These are phyloP conservation scores for Myochromella boudieri DNA, from an alignment of 768 basidiomycete genomes.

Conservation along the genomic window DNA sequence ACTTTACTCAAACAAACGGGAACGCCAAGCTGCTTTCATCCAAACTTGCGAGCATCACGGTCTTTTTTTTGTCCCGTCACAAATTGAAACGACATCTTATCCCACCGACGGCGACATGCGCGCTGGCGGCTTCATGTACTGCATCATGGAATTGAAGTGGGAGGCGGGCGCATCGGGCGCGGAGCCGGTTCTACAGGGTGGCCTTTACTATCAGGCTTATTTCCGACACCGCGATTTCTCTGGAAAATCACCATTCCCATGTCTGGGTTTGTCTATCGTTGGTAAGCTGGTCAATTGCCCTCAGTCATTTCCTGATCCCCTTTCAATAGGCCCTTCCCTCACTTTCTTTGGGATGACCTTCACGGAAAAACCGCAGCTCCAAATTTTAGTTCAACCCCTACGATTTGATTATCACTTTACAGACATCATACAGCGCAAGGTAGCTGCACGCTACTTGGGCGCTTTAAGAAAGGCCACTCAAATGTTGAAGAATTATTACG, in stretches of 20 bases:
- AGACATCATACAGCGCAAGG: background rate
- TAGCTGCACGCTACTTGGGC: slow-evolving; percentile 5
- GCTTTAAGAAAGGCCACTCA: slow-evolving; percentile 4
- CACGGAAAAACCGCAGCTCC: slow-evolving; percentile 10
- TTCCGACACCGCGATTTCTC: background rate
- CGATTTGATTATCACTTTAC: slow-evolving; percentile 6
- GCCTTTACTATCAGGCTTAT: slow-evolving; percentile 16
- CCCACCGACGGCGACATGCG: slow-evolving; percentile 1
- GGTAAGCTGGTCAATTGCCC: no score
- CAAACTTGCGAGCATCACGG: no score
- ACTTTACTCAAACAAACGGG: no score
- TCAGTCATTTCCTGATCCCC: background rate
- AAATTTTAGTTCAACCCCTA: slow-evolving; percentile 10
- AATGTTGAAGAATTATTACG: slow-evolving; percentile 3
- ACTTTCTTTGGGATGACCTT: slow-evolving; percentile 13
- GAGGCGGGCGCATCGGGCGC: slow-evolving; percentile 6
- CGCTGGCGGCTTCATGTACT: background rate
- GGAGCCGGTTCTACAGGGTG: slow-evolving; percentile 19
- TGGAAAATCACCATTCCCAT: slow-evolving; percentile 10
- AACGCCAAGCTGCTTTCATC: no score
- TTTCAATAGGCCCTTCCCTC: slow-evolving; percentile 10
- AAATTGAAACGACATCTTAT: background rate
- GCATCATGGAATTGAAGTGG: slow-evolving; percentile 16
- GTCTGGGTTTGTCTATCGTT: slow-evolving; percentile 8
- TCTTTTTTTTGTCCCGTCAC: no score